Evolutionary conservation across 1,139 yeast species (phyloP).

Genomic region (Yamadazyma diospyri): DNA sequence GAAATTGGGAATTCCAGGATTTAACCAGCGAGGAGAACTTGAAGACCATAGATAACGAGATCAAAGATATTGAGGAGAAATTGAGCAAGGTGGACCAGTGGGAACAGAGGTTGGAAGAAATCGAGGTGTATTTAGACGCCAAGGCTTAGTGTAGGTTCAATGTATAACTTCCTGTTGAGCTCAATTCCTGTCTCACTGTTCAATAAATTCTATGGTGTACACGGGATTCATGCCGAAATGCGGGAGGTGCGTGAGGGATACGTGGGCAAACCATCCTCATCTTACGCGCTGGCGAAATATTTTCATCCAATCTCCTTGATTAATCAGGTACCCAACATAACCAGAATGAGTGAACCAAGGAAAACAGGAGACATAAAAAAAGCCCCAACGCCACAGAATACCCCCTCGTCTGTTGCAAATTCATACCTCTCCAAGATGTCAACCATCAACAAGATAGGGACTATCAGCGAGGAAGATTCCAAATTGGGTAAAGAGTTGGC

Average conservation of each 20-base stretch:
- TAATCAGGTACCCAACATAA: neutral
- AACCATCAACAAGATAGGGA: conserved; percentile 69
- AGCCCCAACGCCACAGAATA: conserved; percentile 99
- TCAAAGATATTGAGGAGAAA: conserved; percentile 54
- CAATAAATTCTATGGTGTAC: too few relatives aligned
- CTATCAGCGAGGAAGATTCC: conserved; percentile 60
- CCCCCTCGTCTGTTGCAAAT: conserved; percentile 86
- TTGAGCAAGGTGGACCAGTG: conserved; percentile 50
- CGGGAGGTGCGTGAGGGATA: neutral
- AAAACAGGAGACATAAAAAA: conserved; percentile 73
- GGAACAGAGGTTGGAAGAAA: conserved; percentile 47
- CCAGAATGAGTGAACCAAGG: conserved; percentile 64
- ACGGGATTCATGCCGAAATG: too few relatives aligned
- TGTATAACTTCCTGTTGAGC: neutral
- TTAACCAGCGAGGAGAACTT: conserved; percentile 60
- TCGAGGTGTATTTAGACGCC: conserved; percentile 43
- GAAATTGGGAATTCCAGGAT: conserved; percentile 42
- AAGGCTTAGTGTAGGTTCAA: conserved; percentile 11
- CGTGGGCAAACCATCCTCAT: conserved; percentile 3
- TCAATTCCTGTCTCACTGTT: too few relatives aligned
- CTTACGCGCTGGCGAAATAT: conserved; percentile 3
- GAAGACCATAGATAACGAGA: conserved; percentile 62
- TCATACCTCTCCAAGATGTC: conserved; percentile 76
- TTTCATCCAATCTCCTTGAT: conserved; percentile 2
- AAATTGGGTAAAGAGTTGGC: conserved; percentile 47